Base-by-base conservation (phyloP, 495 filamentous ascomycete species). In the Penicillium egyptiacum region DNA sequence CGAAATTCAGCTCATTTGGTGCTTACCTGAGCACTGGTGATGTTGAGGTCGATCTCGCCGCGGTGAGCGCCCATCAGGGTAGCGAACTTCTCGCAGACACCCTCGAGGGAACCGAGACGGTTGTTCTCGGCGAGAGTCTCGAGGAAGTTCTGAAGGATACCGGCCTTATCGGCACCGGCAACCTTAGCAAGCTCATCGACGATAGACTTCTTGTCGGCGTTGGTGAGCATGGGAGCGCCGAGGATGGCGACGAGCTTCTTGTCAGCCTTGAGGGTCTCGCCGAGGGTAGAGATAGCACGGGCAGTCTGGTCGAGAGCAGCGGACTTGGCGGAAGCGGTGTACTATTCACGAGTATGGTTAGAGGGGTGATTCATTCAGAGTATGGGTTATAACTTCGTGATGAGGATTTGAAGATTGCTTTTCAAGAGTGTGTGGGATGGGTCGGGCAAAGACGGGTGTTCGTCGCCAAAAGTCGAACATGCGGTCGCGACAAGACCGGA, bases 91-190 rank as follows among this genome's bases (percentile, higher is more conserved):
- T 88, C 86, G 73, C 85, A 87, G 58, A 97, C 87, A 62, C 83
- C 84, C 70, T 87, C 81, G 43, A 98, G 80, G 53, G 94, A 76
- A 37, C 88, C 86, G 59, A 98, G 80, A 51, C 94, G 85, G 83
- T 98, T 98, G 85, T 98, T 96, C 76, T 95, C 91, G 50, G 93
- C 92, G 35, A 98, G 80, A 44, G 92, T 88, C 43, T 77, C 70
- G 59, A 98, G 82, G 79, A 98, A 91, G 83, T 96, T 96, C 86
- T 93, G 93, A 72, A 97, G 79, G 60, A 90, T 89, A 65, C 91
- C 87, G 64, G 79, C 82, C 75, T 89, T 86, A 73, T 89, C 85
- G 51, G 80, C 73, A 58, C 78, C 89, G 55, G 84, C 77, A 66
- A 83, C 83, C 84, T 93, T 96, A 69, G 86, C 77, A 59, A 98